phyloP scores from a whole-genome alignment of 2,329 filamentous ascomycete genomes.

The Metarhizium album region DNA sequence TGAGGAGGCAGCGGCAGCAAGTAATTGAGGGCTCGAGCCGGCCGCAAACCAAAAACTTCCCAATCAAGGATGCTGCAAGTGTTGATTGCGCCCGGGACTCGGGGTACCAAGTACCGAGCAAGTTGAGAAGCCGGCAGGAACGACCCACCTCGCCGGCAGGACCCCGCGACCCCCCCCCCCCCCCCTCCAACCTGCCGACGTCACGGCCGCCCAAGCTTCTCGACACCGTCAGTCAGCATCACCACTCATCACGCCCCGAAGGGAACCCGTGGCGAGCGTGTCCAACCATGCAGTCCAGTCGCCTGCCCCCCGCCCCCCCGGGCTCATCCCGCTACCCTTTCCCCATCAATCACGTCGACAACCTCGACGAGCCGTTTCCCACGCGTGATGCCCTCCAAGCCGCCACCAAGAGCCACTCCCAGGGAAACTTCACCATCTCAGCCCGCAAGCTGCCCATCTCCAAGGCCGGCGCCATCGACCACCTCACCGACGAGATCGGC shows the following conservation, averaged over 20 bases:
- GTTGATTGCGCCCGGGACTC: too few species aligned
- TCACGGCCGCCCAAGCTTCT: neutral
- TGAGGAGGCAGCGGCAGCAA: too few species aligned
- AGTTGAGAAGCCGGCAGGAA: neutral
- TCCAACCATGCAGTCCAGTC: neutral
- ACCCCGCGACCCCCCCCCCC: neutral
- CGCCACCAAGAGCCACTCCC: conserved; percentile 45
- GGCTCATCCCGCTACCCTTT: neutral
- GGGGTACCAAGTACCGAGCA: neutral
- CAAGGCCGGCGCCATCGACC: conserved; percentile 81
- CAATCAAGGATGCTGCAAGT: neutral
- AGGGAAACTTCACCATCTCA: conserved; percentile 61
- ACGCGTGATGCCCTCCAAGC: conserved; percentile 36
- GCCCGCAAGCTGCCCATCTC: conserved; percentile 91
- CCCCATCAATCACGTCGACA: conserved; percentile 28
- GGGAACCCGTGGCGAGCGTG: neutral
- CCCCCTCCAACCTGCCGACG: neutral
- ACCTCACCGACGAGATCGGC: conserved; percentile 64
- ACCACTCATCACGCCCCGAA: neutral
- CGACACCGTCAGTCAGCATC: neutral
- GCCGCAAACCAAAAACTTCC: neutral
- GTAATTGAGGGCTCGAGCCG: too few species aligned
- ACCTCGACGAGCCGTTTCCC: conserved; percentile 44
- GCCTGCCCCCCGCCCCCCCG: neutral
- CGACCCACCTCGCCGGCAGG: neutral